Evolutionary conservation across 2,329 filamentous ascomycete genomes (phyloP).

Genomic region (Eurotiales sp.): DNA sequence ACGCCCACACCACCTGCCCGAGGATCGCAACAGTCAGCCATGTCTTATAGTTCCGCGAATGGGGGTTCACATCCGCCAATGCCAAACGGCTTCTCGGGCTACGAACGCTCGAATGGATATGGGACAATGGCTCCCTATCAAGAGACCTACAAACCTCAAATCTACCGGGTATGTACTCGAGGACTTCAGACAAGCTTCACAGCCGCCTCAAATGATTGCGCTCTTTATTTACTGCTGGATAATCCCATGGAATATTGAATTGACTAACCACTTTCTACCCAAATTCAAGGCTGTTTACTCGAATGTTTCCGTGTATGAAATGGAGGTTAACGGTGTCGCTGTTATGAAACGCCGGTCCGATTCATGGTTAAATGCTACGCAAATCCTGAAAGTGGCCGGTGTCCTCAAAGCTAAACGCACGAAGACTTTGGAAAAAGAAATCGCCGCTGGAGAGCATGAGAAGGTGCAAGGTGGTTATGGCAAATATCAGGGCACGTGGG

Average conservation of each 20-base stretch:
- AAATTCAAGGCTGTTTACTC: conserved; percentile 74
- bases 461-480: conserved; percentile 98
- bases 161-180: conserved; percentile 41
- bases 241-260: background rate
- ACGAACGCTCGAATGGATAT: conserved; percentile 40
- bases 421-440: conserved; percentile 97
- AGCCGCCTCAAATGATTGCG: background rate
- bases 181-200: conserved; percentile 4
- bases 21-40: conserved; percentile 40
- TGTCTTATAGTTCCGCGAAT: conserved; percentile 39
- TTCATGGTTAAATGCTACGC: conserved; percentile 95
- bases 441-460: conserved; percentile 91
- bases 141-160: conserved; percentile 42
- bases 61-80: conserved; percentile 25
- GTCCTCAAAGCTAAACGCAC: conserved; percentile 97
- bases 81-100: conserved; percentile 34
- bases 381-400: conserved; percentile 95
- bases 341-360: conserved; percentile 95
- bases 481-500: conserved; percentile 99
- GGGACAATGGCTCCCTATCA: conserved; percentile 34
- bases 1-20: conserved; percentile 41
- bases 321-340: conserved; percentile 89
- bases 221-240: background rate
- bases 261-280: conserved; percentile 4
- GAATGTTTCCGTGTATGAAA: conserved; percentile 94